phyloP scores from a whole-genome alignment of 2,329 filamentous ascomycete genomes.

The Diaporthe humulicola region DNA sequence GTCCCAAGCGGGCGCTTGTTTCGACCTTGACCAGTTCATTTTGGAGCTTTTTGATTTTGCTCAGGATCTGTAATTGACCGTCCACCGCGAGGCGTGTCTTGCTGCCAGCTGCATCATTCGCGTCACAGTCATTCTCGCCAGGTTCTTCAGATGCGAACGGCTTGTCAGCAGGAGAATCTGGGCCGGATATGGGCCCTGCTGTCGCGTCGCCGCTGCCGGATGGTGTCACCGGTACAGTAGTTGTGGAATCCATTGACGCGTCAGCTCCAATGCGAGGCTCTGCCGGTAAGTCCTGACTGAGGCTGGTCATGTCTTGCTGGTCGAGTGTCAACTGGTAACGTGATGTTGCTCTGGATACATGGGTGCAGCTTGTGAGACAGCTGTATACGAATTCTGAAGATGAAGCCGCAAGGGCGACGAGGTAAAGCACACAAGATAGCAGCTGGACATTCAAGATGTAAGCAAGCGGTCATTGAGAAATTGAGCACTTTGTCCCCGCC shows the following conservation, averaged over 20 bases:
- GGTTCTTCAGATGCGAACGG: neutral
- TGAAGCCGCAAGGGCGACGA: too few relatives aligned
- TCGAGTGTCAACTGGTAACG: neutral
- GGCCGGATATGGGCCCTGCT: neutral
- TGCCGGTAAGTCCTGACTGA: neutral
- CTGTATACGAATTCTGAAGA: neutral
- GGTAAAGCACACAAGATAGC: too few relatives aligned
- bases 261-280: neutral
- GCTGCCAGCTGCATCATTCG: neutral
- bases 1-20: neutral
- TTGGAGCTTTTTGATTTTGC: neutral
- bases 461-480: neutral
- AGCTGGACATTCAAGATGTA: neutral
- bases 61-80: neutral
- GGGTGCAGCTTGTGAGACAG: too few relatives aligned
- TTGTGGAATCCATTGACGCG: neutral
- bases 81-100: accelerated
- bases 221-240: neutral
- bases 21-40: neutral
- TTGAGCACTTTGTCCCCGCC: neutral
- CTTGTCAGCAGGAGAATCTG: neutral
- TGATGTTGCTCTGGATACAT: neutral
- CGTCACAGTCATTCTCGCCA: neutral
- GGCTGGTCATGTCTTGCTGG: neutral
- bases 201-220: neutral